Percentiles rank a stretch among this genome's conserved stretches.
Evolutionary conservation across 1,139 yeast species (phyloP).

Genomic region (Magnusiomyces sp.): DNA sequence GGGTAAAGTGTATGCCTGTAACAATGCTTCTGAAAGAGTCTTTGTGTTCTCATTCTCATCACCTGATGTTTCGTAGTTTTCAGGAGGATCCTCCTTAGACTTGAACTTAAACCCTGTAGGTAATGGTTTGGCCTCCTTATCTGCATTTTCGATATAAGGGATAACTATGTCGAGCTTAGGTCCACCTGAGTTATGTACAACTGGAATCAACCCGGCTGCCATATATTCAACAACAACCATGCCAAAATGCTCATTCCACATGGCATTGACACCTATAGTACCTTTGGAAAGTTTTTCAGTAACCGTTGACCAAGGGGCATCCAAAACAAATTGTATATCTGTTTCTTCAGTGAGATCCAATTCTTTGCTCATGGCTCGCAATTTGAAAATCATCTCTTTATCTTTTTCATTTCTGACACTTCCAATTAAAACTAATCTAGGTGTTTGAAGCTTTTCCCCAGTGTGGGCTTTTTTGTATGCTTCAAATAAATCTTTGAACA

Average conservation of each 20-base stretch:
- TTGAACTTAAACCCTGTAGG: constrained; percentile 22
- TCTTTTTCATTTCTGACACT: constrained; percentile 71
- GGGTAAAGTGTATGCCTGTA: constrained; percentile 36
- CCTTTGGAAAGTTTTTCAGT: constrained; percentile 47
- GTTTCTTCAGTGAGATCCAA: constrained; percentile 38
- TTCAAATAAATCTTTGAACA: constrained; percentile 32
- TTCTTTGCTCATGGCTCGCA: constrained; percentile 41
- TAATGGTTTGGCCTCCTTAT: constrained; percentile 17
- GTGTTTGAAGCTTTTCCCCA: constrained; percentile 18
- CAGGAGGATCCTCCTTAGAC: constrained; percentile 15
- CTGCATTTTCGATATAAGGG: constrained; percentile 36
- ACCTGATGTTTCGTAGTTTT: neutral
- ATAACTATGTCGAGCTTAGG: constrained; percentile 81
- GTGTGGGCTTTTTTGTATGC: neutral
- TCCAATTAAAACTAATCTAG: constrained; percentile 65
- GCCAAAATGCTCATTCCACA: constrained; percentile 99
- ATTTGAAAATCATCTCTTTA: constrained; percentile 45
- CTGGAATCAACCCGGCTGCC: constrained; percentile 78
- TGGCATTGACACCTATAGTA: constrained; percentile 79
- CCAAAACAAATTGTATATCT: constrained; percentile 59
- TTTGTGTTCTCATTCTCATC: constrained; percentile 28
- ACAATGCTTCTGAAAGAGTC: constrained; percentile 40
- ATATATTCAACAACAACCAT: constrained; percentile 93
- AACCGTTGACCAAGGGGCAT: constrained; percentile 64
- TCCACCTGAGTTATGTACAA: constrained; percentile 93